These are phyloP conservation scores for Russula sp. DNA, from an alignment of 768 basidiomycete species.

Conservation along the genomic window DNA sequence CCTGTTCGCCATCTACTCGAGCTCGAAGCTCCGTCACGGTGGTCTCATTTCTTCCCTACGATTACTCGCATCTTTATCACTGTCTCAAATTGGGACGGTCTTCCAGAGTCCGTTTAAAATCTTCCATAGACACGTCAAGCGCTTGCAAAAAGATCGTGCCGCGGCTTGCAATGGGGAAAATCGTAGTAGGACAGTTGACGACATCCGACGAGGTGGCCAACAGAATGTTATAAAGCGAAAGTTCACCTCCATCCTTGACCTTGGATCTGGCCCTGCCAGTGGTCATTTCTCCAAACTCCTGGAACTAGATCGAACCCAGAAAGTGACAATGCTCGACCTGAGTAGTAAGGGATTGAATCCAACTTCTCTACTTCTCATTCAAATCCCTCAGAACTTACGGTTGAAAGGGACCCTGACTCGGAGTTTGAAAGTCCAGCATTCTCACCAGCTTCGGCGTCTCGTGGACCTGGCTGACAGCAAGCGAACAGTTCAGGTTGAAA, in stretches of 20 bases:
- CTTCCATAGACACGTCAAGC: constrained; percentile 80
- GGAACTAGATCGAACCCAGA: no score
- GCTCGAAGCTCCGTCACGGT: not conserved
- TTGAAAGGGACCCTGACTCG: no score
- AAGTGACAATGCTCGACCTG: no score
- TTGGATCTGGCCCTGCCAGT: constrained; percentile 38
- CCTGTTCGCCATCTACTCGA: not conserved
- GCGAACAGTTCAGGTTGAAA: no score
- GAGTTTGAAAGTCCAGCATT: no score
- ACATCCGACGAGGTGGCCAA: constrained; percentile 89
- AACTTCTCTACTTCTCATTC: not conserved
- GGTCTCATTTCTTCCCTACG: constrained; percentile 17
- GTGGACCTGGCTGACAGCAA: no score
- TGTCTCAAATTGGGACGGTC: constrained; percentile 38
- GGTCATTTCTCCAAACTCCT: constrained; percentile 27
- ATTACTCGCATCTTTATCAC: constrained; percentile 40
- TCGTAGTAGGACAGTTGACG: constrained; percentile 43
- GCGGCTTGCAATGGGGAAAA: constrained; percentile 49
- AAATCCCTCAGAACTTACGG: no score
- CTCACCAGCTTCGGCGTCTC: no score
- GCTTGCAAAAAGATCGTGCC: constrained; percentile 69
- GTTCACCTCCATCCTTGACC: no score
- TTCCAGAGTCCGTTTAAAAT: constrained; percentile 68
- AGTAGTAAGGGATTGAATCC: constrained; percentile 36
- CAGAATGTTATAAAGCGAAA: constrained; percentile 31